Conservation (phyloP, 192 early-diverging fungal genomes). For the Coemansia sp. region DNA sequence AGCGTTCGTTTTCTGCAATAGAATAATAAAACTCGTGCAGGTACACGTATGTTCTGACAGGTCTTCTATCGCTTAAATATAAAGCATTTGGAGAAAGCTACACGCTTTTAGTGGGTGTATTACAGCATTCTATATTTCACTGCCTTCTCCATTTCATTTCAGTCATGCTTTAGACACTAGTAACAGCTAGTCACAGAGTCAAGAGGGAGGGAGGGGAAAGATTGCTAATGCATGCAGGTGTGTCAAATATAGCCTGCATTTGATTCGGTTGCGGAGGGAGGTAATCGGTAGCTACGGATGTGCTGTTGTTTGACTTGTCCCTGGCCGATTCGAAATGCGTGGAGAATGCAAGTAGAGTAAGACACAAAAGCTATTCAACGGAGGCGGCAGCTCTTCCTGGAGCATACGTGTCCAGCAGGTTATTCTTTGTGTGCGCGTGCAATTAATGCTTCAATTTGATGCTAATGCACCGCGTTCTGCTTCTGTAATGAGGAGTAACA, state of each 20-base stretch:
- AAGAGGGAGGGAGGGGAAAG: neutral
- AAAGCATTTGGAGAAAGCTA: too few relatives aligned
- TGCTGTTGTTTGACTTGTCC: neutral
- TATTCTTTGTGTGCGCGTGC: neutral
- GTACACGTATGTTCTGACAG: too few relatives aligned
- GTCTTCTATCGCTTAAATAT: too few relatives aligned
- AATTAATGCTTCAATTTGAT: too few relatives aligned
- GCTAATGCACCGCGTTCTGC: too few relatives aligned
- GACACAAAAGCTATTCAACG: neutral
- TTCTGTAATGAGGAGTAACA: neutral
- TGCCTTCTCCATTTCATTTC: neutral
- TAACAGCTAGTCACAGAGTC: conserved; percentile 3
- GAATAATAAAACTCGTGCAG: too few relatives aligned
- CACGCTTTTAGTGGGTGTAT: too few relatives aligned
- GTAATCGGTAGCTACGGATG: neutral
- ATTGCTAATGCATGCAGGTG: conserved; percentile 1
- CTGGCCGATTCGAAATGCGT: neutral
- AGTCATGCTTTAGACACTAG: conserved; percentile 10
- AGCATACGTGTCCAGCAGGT: neutral
- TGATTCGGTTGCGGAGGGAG: neutral
- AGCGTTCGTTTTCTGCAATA: neutral
- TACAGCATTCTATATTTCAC: too few relatives aligned
- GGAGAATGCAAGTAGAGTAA: neutral
- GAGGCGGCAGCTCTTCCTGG: neutral
- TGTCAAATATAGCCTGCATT: conserved; percentile 10